A percentile compares a stretch with the other conserved stretches of the same genome.
These are phyloP conservation scores for Fusarium nelsonii DNA, from an alignment of 2,329 filamentous ascomycete genomes.

Conservation along the genomic window DNA sequence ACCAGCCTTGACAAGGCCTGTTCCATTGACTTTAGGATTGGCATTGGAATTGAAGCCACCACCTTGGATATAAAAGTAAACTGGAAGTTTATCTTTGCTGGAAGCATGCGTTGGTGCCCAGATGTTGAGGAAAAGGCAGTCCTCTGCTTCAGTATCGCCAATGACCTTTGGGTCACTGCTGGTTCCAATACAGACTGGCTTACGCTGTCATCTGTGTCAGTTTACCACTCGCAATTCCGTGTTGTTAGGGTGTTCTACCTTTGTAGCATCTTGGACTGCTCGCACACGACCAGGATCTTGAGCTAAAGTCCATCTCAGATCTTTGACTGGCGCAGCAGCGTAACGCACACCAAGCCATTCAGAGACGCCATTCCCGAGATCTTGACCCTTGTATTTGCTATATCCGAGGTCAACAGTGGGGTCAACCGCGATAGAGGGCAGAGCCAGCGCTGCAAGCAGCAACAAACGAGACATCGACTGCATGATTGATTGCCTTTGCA, in stretches of 20 bases:
- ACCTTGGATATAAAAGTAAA: conserved; percentile 71
- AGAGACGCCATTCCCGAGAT: conserved; percentile 68
- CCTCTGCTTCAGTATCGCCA: conserved; percentile 61
- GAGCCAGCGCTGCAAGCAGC: conserved; percentile 10
- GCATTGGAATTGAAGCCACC: conserved; percentile 69
- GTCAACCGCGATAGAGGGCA: conserved; percentile 22
- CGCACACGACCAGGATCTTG: conserved; percentile 66
- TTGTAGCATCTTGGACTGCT: conserved; percentile 65
- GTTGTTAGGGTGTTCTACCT: conserved; percentile 54
- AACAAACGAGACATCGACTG: conserved; percentile 2
- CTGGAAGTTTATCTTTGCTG: conserved; percentile 67
- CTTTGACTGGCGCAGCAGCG: conserved; percentile 75
- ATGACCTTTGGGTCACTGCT: conserved; percentile 30
- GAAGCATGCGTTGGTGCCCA: conserved; percentile 69
- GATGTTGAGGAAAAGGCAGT: conserved; percentile 77
- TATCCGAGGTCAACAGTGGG: conserved; percentile 72
- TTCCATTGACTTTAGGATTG: conserved; percentile 68
- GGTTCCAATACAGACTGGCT: conserved; percentile 51
- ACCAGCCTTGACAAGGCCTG: conserved; percentile 68
- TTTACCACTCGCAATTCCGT: rapidly evolving
- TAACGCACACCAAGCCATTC: conserved; percentile 83
- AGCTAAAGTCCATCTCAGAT: conserved; percentile 75
- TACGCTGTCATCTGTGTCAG: conserved; percentile 37
- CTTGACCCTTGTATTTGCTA: conserved; percentile 71
- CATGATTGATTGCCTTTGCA: conserved; percentile 2